These are phyloP conservation scores for Cochlearia excelsa DNA, from an alignment of 345 rosid genomes.

Conservation along the genomic window DNA sequence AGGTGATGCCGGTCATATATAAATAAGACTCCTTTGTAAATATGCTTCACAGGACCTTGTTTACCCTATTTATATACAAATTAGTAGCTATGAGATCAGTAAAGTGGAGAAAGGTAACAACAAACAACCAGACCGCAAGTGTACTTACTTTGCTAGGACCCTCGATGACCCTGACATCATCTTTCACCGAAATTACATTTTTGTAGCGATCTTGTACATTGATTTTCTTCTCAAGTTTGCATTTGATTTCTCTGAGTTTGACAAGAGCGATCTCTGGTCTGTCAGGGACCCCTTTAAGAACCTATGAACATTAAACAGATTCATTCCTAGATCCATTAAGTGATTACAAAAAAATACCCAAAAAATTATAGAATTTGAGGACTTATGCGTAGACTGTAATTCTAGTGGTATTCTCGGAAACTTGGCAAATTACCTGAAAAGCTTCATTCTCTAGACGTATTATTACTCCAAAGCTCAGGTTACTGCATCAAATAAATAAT, in stretches of 20 bases:
- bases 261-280: constrained; percentile 81
- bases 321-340: constrained; percentile 6
- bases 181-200: constrained; percentile 69
- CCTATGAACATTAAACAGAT: constrained; percentile 36
- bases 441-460: constrained; percentile 97
- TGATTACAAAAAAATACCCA: not conserved
- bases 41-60: constrained; percentile 95
- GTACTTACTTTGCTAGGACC: constrained; percentile 85
- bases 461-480: constrained; percentile 81
- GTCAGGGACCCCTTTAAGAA: constrained; percentile 94
- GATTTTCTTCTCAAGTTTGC: constrained; percentile 77
- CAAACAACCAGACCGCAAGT: constrained; percentile 22
- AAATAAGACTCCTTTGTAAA: constrained; percentile 68
- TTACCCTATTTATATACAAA: constrained; percentile 57
- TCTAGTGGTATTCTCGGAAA: not conserved
- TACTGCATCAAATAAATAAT: constrained; percentile 48
- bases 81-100: constrained; percentile 2
- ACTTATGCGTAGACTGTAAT: not conserved
- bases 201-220: constrained; percentile 66
- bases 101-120: constrained; percentile 11
- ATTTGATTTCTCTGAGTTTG: constrained; percentile 88
- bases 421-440: constrained; percentile 57
- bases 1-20: constrained; percentile 86
- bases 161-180: constrained; percentile 73
- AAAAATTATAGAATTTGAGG: not conserved